phyloP scores from a whole-genome alignment of 768 basidiomycete genomes.

The Suillus fuscotomentosus region DNA sequence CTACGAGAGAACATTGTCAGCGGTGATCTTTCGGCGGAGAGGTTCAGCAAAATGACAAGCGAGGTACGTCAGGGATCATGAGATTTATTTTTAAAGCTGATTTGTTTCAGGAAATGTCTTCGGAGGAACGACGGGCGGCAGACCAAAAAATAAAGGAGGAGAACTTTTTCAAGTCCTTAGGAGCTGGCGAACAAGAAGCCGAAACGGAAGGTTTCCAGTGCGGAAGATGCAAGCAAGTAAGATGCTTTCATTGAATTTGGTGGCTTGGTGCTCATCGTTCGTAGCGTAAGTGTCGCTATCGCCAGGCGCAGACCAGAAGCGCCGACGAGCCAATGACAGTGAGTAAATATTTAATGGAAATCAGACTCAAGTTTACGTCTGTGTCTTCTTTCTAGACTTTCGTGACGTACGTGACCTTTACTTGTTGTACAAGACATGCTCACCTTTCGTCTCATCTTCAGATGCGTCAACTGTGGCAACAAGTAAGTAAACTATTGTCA shows the following conservation, averaged over 20 bases:
- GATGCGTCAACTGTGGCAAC: conserved; percentile 69
- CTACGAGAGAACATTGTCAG: conserved; percentile 83
- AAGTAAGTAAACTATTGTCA: conserved; percentile 32
- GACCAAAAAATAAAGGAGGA: conserved; percentile 80
- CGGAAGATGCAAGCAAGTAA: conserved; percentile 84
- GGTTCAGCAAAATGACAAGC: conserved; percentile 78
- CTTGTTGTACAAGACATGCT: conserved; percentile 6
- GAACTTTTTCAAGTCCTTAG: conserved; percentile 89
- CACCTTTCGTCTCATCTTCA: conserved; percentile 18
- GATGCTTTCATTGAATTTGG: conserved; percentile 12
- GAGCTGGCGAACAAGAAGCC: conserved; percentile 85
- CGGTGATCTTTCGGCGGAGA: conserved; percentile 69
- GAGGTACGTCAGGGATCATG: conserved; percentile 45
- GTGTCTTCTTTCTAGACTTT: conserved; percentile 58
- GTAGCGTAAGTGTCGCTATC: conserved; percentile 84
- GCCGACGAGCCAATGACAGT: conserved; percentile 99
- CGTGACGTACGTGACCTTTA: conserved; percentile 62
- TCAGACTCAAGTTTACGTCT: conserved; percentile 5
- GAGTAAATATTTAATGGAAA: conserved; percentile 29
- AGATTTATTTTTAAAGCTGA: not conserved
- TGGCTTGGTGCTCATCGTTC: conserved; percentile 3
- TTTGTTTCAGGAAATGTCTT: conserved; percentile 83
- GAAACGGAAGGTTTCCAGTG: conserved; percentile 99
- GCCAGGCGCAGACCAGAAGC: conserved; percentile 95
- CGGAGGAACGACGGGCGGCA: conserved; percentile 83